A percentile compares a stretch with the other conserved stretches of the same genome.
Conservation (phyloP, 441 rosid species). For the Populus hybrid region DNA sequence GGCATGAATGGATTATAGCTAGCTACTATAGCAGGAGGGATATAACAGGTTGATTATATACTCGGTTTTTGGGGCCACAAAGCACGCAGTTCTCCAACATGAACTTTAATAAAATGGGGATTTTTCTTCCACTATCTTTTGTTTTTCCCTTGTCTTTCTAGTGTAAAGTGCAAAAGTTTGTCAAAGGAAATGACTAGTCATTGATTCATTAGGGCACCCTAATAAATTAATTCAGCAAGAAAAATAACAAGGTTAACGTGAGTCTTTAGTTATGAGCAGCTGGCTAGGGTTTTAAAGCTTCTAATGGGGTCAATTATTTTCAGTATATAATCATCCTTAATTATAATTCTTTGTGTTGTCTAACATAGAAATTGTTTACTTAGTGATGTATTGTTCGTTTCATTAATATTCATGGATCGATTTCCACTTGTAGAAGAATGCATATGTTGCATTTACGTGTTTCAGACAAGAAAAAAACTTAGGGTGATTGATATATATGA, state of each 20-base stretch:
- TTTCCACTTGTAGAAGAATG: no score
- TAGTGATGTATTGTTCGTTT: no score
- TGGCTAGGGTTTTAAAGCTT: neutral
- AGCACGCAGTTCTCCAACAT: conserved; percentile 9
- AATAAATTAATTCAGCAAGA: conserved; percentile 2
- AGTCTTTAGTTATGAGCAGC: neutral
- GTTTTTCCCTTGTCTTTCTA: conserved; percentile 26
- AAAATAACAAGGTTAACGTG: neutral
- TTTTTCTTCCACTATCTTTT: conserved; percentile 30
- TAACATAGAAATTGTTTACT: neutral
- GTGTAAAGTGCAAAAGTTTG: conserved; percentile 16
- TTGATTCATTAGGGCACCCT: conserved; percentile 14
- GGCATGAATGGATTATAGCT: conserved; percentile 7
- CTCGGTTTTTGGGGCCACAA: conserved; percentile 11
- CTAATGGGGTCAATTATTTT: neutral
- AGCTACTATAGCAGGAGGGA: neutral
- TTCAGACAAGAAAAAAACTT: neutral
- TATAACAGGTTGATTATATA: conserved; percentile 16
- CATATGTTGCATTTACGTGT: no score
- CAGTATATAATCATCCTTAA: neutral
- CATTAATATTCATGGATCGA: no score
- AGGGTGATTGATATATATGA: neutral
- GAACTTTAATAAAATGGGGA: conserved; percentile 8
- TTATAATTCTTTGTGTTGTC: neutral
- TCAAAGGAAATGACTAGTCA: conserved; percentile 23